Evolutionary conservation across 1,284 basidiomycete genomes (phyloP), one percentile per base, ranked within the genome.

Genomic region (Cryptococcus sp.): DNA sequence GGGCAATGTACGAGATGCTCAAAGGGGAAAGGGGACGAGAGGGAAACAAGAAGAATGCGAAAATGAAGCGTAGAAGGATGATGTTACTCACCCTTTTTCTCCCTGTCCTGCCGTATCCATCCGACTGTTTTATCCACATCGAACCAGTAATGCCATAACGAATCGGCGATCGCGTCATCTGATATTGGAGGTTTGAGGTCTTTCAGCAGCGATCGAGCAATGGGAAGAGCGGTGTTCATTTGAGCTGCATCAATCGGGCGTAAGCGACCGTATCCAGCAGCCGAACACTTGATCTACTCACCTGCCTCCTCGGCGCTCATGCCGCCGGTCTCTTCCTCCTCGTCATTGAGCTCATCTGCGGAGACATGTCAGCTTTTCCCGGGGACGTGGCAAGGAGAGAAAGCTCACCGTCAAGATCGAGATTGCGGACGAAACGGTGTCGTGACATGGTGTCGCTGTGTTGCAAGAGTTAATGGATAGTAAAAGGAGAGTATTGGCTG

Each of bases 101-200:
- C 75, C 64, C 75, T 68, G 43, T 79, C 77, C 59, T 77, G 78
- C 29, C 88, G 67, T 23, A 93, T 81, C 83, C 86, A 89, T 40
- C 85, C 78, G 16, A 94, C 79, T 6, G 89, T 86, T 69, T 87
- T 83, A 43, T 91, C 86, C 19, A 89, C 83, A 69, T 97, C 87
- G 69, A 96, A 98, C 78, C 89, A 91, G 67, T 83, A 86, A 66
- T 98, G 87, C 89, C 93, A 98, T 46, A 98, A 81, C 1, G 85
- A 83, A 65, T 93, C 89, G 69, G 85, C 86, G 74, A 99, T 89
- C 51, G 85, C 83, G 41, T 80, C 76, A 72, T 95, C 90, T 39
- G 87, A 81, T 50, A 95, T 79, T 17, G 86, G 87, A 37, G 86
- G 87, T 44, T 82, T 83, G 70, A 86, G 82, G 60, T 85, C 80